A percentile compares a stretch with the other conserved stretches of the same genome.
These are phyloP conservation scores for Geotrichum australiense DNA, from an alignment of 1,139 yeast species.

Conservation along the genomic window DNA sequence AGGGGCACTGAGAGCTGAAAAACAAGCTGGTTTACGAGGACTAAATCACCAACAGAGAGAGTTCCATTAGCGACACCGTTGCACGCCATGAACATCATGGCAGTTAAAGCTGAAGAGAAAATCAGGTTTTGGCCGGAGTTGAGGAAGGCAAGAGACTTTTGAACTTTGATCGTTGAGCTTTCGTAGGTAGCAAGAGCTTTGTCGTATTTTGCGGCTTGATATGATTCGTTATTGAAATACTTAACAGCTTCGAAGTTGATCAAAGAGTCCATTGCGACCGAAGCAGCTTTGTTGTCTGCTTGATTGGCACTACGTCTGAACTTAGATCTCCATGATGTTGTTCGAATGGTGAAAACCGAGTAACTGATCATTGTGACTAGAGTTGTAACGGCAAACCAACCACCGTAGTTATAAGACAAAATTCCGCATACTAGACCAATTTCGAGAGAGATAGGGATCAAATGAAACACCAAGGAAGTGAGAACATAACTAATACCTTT, in stretches of 20 bases:
- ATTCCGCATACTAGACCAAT: constrained; percentile 91
- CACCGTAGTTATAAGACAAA: constrained; percentile 85
- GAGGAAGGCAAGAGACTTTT: constrained; percentile 83
- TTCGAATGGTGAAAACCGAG: constrained; percentile 75
- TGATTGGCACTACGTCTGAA: constrained; percentile 86
- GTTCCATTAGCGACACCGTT: constrained; percentile 78
- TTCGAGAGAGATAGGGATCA: constrained; percentile 86
- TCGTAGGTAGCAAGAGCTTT: constrained; percentile 69
- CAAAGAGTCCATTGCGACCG: constrained; percentile 87
- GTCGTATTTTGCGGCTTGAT: constrained; percentile 75
- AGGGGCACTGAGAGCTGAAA: constrained; percentile 93
- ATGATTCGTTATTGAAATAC: constrained; percentile 82
- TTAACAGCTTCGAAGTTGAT: constrained; percentile 93
- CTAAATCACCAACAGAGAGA: constrained; percentile 90
- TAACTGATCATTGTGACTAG: constrained; percentile 81
- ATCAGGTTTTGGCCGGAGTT: constrained; percentile 91
- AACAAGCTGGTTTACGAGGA: constrained; percentile 90
- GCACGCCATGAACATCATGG: constrained; percentile 99
- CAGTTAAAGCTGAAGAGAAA: constrained; percentile 85
- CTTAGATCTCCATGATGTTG: constrained; percentile 95
- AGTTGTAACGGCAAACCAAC: constrained; percentile 83
- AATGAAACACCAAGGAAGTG: constrained; percentile 95
- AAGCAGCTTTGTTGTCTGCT: constrained; percentile 93
- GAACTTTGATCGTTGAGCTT: constrained; percentile 77
- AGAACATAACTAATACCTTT: constrained; percentile 92